A percentile compares a stretch with the other conserved stretches of the same genome.
Evolutionary conservation across 108 stramenopile genomes (phyloP).

Genomic region (Conticribra guillardii): DNA sequence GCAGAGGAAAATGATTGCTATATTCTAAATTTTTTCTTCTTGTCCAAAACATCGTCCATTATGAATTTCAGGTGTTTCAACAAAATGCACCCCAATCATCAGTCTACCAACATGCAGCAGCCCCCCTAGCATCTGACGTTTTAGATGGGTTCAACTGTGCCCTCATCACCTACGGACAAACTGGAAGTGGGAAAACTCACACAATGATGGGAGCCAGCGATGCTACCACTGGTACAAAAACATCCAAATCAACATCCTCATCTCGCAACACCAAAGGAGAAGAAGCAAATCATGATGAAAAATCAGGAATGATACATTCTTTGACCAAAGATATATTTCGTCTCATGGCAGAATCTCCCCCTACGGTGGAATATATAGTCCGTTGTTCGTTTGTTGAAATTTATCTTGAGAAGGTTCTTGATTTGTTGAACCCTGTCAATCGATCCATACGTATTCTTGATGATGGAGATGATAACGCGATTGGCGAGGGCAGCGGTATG

Average conservation of each 20-base stretch:
- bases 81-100: conserved; percentile 18
- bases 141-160: conserved; percentile 56
- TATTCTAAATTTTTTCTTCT: too few species aligned
- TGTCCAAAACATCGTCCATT: too few species aligned
- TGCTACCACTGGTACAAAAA: neutral
- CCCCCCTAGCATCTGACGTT: conserved; percentile 33
- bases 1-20: too few species aligned
- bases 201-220: conserved; percentile 54
- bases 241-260: neutral
- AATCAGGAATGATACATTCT: conserved; percentile 72
- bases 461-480: neutral
- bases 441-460: conserved; percentile 25
- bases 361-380: conserved; percentile 69
- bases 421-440: conserved; percentile 81
- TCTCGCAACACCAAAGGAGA: neutral
- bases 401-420: conserved; percentile 91
- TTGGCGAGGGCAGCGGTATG: conserved; percentile 3
- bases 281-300: conserved; percentile 17
- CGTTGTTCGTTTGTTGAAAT: conserved; percentile 94
- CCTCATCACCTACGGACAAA: conserved; percentile 52
- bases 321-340: conserved; percentile 66
- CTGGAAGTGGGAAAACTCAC: conserved; percentile 52
- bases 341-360: conserved; percentile 48
- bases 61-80: conserved; percentile 39
- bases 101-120: conserved; percentile 30